Evolutionary conservation across 2,329 filamentous ascomycete genomes (phyloP).

Genomic region (Alternaria arborescens): DNA sequence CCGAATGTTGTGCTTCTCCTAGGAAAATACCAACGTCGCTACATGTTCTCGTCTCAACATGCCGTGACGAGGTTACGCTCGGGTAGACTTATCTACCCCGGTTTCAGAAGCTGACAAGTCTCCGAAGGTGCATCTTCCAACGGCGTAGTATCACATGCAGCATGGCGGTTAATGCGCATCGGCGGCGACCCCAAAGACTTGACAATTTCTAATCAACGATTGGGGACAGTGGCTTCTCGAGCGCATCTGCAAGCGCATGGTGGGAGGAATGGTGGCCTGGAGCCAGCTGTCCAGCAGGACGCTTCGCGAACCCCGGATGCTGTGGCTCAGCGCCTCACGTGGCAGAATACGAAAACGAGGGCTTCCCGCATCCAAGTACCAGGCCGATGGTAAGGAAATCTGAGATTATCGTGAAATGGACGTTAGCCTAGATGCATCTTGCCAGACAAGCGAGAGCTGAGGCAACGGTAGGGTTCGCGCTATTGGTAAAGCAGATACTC

Average conservation of each 20-base stretch:
- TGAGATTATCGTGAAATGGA: slow-evolving; percentile 8
- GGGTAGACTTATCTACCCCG: neutral
- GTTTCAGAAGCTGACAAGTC: neutral
- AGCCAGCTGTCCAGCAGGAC: neutral
- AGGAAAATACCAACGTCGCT: neutral
- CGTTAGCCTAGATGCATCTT: slow-evolving; percentile 1
- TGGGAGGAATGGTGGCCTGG: too few species aligned
- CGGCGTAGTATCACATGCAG: neutral
- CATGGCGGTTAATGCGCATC: neutral
- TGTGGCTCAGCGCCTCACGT: slow-evolving; percentile 5
- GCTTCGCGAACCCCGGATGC: neutral
- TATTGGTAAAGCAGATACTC: slow-evolving; percentile 1
- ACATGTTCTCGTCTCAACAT: too few species aligned
- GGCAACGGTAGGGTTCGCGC: neutral
- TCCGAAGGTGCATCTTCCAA: neutral
- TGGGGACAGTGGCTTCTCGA: too few species aligned
- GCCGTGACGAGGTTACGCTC: slow-evolving; percentile 1
- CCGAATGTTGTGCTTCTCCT: slow-evolving; percentile 13
- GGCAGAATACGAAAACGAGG: slow-evolving; percentile 4
- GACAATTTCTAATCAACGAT: too few species aligned
- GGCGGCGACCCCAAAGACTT: neutral
- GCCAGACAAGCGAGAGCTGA: slow-evolving; percentile 11
- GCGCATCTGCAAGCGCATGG: too few species aligned
- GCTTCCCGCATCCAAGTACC: slow-evolving; percentile 8
- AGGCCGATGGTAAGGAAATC: slow-evolving; percentile 1